phyloP scores from a whole-genome alignment of 164 flowering plant genomes.

The Vitis cinerea region DNA sequence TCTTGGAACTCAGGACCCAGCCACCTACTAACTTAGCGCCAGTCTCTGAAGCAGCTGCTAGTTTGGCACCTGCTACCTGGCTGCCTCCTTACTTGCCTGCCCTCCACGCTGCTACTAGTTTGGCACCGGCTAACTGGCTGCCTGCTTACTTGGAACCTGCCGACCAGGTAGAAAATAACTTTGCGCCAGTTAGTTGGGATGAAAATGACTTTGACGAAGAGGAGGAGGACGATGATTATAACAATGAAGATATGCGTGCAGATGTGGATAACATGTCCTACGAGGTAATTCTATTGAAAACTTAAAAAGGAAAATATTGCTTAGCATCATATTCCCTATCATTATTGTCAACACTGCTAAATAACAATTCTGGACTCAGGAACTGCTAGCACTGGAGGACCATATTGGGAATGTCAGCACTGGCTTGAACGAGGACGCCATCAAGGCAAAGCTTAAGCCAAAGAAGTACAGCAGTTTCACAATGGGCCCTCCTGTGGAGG shows the following conservation, averaged over 20 bases:
- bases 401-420: neutral
- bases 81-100: too few relatives aligned
- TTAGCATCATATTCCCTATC: neutral
- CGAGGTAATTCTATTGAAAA: neutral
- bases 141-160: too few relatives aligned
- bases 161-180: too few relatives aligned
- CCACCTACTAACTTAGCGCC: too few relatives aligned
- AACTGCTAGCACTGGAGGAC: conserved; percentile 1
- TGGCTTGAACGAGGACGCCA: neutral
- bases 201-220: too few relatives aligned
- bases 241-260: neutral
- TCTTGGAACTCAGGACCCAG: too few relatives aligned
- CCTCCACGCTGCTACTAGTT: too few relatives aligned
- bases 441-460: neutral
- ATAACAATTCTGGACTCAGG: neutral
- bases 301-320: neutral
- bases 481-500: neutral
- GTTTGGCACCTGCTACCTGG: too few relatives aligned
- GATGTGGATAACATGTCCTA: neutral
- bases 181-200: too few relatives aligned
- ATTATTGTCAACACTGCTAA: neutral
- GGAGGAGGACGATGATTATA: neutral
- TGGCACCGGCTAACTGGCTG: too few relatives aligned
- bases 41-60: too few relatives aligned
- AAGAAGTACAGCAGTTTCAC: neutral